Evolutionary conservation across 352 stramenopile genomes (phyloP).

Genomic region (Pythium coloratum): DNA sequence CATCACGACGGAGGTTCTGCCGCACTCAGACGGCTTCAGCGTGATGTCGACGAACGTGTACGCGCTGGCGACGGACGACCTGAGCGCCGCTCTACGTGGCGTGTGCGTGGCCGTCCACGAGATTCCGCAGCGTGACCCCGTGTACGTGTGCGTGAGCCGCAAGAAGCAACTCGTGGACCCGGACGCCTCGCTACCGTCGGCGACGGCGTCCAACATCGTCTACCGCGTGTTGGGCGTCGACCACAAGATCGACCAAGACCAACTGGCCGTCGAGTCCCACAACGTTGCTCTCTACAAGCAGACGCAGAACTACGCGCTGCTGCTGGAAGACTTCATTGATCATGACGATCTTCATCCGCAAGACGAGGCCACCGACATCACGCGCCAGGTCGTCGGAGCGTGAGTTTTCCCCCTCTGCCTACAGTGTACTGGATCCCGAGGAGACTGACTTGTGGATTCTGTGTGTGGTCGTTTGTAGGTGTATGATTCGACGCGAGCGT

Average conservation of each 20-base stretch:
- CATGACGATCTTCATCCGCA: conserved; percentile 35
- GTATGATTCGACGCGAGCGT: conserved; percentile 7
- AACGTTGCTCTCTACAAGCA: conserved; percentile 29
- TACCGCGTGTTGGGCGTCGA: conserved; percentile 32
- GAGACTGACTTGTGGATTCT: background rate
- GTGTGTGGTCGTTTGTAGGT: background rate
- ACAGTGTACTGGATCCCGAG: no score
- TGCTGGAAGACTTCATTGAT: conserved; percentile 42
- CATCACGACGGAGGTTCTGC: conserved; percentile 4
- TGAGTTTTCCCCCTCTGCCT: conserved; percentile 19
- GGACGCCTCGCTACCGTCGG: background rate
- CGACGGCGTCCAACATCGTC: conserved; percentile 17
- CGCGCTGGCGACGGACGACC: conserved; percentile 32
- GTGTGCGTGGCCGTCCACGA: conserved; percentile 27
- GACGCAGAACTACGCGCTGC: conserved; percentile 29
- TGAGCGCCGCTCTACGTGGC: conserved; percentile 23
- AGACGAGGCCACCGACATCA: conserved; percentile 29
- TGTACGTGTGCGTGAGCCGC: conserved; percentile 30
- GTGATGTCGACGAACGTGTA: conserved; percentile 36
- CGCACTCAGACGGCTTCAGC: conserved; percentile 12
- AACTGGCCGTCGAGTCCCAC: conserved; percentile 10
- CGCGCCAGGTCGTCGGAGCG: conserved; percentile 36
- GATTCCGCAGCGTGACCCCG: conserved; percentile 16
- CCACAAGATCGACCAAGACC: background rate
- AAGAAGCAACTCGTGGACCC: conserved; percentile 16